phyloP scores from a whole-genome alignment of 306 rosid species.

The Pachyrhizus erosus region DNA sequence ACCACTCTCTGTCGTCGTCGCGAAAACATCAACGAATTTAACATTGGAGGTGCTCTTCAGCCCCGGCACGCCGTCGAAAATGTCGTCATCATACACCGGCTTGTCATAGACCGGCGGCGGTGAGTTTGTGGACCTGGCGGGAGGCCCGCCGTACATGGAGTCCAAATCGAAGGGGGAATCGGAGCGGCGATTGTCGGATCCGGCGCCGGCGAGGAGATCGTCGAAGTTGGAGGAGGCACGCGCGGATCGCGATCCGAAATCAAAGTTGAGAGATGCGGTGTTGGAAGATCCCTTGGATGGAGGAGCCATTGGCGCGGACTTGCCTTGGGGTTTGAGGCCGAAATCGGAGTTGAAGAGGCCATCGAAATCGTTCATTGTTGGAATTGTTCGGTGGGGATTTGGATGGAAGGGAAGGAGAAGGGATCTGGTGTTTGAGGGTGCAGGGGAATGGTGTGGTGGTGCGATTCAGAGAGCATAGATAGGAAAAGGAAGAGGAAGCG shows the following conservation, averaged over 20 bases:
- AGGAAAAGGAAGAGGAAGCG: no score
- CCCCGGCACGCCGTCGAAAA: slow-evolving; percentile 89
- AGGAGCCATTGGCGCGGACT: slow-evolving; percentile 84
- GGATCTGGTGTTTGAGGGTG: slow-evolving; percentile 43
- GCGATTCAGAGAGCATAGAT: slow-evolving; percentile 26
- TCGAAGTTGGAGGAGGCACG: slow-evolving; percentile 52
- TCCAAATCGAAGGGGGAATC: slow-evolving; percentile 67
- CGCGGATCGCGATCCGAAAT: slow-evolving; percentile 75
- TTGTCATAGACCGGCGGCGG: slow-evolving; percentile 73
- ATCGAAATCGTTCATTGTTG: slow-evolving; percentile 88
- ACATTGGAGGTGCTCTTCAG: slow-evolving; percentile 67
- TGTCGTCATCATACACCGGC: slow-evolving; percentile 88
- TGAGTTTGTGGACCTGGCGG: slow-evolving; percentile 49
- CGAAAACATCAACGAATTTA: slow-evolving; percentile 67
- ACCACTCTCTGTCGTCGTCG: slow-evolving; percentile 41
- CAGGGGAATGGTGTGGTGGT: not conserved
- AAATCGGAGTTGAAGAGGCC: slow-evolving; percentile 78
- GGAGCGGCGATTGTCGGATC: slow-evolving; percentile 55
- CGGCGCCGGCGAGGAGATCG: slow-evolving; percentile 63
- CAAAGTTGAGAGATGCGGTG: slow-evolving; percentile 49
- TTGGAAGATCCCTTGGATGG: slow-evolving; percentile 58
- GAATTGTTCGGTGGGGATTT: no score
- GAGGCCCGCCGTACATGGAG: slow-evolving; percentile 57
- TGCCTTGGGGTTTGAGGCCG: slow-evolving; percentile 82
- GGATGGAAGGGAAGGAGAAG: not conserved